These are phyloP conservation scores for Aspergillus niger DNA, from an alignment of 2,329 filamentous ascomycete species.

Conservation along the genomic window DNA sequence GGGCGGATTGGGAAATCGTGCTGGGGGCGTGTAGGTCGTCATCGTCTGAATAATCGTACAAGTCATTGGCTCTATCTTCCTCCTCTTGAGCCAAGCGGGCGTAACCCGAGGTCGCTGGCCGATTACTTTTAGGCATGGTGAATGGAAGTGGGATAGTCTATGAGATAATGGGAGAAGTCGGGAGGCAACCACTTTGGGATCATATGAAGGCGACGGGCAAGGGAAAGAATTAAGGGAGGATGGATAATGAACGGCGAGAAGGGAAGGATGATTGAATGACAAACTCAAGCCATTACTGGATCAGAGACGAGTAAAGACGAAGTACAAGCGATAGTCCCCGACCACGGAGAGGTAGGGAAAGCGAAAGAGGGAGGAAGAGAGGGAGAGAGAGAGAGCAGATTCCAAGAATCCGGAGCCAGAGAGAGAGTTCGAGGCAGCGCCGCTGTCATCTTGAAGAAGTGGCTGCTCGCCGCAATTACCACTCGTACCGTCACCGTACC, in stretches of 20 bases:
- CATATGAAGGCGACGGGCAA: slow-evolving; percentile 12
- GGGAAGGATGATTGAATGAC: background rate
- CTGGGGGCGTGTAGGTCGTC: slow-evolving; percentile 60
- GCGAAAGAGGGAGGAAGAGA: background rate
- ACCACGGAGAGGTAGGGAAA: slow-evolving; percentile 1
- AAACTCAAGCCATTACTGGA: background rate
- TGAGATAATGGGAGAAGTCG: slow-evolving; percentile 7
- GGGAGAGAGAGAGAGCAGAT: background rate
- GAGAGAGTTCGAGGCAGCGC: slow-evolving; percentile 3
- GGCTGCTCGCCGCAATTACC: background rate
- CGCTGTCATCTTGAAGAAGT: slow-evolving; percentile 12
- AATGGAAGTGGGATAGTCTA: slow-evolving; percentile 29
- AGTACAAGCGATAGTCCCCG: background rate
- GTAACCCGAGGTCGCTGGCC: slow-evolving; percentile 78
- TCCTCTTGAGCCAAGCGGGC: slow-evolving; percentile 82
- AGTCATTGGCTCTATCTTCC: slow-evolving; percentile 50
- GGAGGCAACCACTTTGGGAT: slow-evolving; percentile 12
- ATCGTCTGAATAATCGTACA: slow-evolving; percentile 70
- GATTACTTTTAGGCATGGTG: slow-evolving; percentile 63
- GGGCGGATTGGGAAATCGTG: slow-evolving; percentile 57
- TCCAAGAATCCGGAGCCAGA: slow-evolving; percentile 2
- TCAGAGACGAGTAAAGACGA: slow-evolving; percentile 5
- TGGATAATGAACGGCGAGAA: slow-evolving; percentile 7
- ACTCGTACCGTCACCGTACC: slow-evolving; percentile 8
- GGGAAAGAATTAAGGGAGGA: slow-evolving; percentile 5